phyloP scores from a whole-genome alignment of 2,329 filamentous ascomycete species.

The Pseudocercospora ulei region DNA sequence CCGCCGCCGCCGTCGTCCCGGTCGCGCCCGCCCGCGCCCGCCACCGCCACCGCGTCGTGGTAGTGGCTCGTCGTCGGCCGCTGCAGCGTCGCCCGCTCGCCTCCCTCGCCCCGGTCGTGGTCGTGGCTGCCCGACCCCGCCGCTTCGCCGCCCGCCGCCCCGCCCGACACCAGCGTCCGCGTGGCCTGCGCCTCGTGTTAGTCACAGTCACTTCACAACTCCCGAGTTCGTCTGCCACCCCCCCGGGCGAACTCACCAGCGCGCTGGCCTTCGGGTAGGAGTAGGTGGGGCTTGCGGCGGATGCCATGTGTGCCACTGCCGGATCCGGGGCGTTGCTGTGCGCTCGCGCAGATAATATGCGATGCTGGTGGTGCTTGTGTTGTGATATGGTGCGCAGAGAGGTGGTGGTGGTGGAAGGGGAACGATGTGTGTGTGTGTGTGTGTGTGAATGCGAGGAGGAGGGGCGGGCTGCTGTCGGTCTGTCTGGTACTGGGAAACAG shows the following conservation, averaged over 20 bases:
- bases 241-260: conserved; percentile 10
- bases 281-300: conserved; percentile 13
- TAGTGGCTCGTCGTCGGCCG: conserved; percentile 28
- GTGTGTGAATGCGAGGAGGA: too few relatives aligned
- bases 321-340: too few relatives aligned
- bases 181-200: conserved; percentile 12
- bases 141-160: conserved; percentile 17
- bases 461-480: too few relatives aligned
- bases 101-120: conserved; percentile 8
- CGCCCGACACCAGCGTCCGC: conserved; percentile 17
- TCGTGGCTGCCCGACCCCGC: conserved; percentile 19
- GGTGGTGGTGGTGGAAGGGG: too few relatives aligned
- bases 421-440: too few relatives aligned
- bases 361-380: not conserved
- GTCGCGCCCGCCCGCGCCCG: conserved; percentile 26
- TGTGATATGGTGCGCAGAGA: conserved; percentile 7
- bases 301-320: conserved; percentile 6
- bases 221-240: too few relatives aligned
- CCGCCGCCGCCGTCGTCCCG: conserved; percentile 28
- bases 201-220: not conserved
- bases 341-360: conserved; percentile 7
- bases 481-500: too few relatives aligned
- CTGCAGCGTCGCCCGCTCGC: conserved; percentile 13
- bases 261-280: conserved; percentile 14
- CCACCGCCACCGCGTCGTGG: conserved; percentile 24